Conservation (phyloP, 805 yeast species). For the Zygosaccharomyces kombuchaensis region DNA sequence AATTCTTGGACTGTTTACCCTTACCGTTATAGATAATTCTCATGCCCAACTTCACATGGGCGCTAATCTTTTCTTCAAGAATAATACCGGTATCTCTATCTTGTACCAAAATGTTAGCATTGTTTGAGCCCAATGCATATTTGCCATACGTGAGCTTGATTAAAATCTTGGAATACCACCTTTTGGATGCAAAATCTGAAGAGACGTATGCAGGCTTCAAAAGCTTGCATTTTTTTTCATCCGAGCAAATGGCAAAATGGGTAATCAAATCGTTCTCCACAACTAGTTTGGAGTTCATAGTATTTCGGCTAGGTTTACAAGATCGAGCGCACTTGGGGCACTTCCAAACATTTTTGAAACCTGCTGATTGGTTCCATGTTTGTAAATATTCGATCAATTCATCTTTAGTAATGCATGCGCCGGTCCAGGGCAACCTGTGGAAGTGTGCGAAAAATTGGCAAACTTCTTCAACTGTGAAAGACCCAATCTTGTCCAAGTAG, state of each 20-base stretch:
- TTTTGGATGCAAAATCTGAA: constrained; percentile 72
- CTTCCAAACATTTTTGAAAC: constrained; percentile 48
- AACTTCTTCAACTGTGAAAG: constrained; percentile 51
- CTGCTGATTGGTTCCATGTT: constrained; percentile 31
- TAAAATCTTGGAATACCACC: constrained; percentile 82
- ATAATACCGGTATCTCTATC: constrained; percentile 85
- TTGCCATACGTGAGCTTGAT: constrained; percentile 86
- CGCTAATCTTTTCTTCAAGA: constrained; percentile 89
- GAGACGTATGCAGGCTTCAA: constrained; percentile 70
- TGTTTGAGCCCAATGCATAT: constrained; percentile 78
- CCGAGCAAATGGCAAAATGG: constrained; percentile 83
- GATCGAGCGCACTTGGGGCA: constrained; percentile 81
- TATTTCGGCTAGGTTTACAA: constrained; percentile 48
- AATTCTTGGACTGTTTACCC: constrained; percentile 51
- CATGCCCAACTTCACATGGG: constrained; percentile 83
- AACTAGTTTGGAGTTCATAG: constrained; percentile 26
- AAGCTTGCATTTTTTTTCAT: constrained; percentile 60
- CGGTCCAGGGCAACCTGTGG: constrained; percentile 48
- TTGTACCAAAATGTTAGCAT: constrained; percentile 92
- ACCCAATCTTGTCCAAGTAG: constrained; percentile 49
- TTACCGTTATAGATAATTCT: constrained; percentile 75
- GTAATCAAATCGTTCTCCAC: constrained; percentile 63
- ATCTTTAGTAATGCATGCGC: constrained; percentile 43
- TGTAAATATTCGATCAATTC: constrained; percentile 49
- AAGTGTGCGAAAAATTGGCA: constrained; percentile 46